Evolutionary conservation across 192 early-diverging fungal species (phyloP).

Genomic region (Backusella sp.): DNA sequence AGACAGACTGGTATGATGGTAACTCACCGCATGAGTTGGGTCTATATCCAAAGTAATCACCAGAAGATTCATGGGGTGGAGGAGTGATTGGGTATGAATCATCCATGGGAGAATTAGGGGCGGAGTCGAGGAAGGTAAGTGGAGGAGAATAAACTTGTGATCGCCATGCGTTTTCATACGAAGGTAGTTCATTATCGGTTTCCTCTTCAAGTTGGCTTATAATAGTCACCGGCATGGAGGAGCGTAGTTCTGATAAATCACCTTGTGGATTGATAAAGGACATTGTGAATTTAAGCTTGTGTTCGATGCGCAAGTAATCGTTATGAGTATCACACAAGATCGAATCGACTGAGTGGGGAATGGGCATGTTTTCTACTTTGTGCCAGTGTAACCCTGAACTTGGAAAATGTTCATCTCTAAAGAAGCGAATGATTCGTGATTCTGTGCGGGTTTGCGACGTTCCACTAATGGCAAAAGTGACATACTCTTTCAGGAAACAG

Average conservation of each 20-base stretch:
- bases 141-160: conserved; percentile 22
- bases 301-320: conserved; percentile 30
- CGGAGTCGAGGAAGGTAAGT: not conserved
- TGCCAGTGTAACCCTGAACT: conserved; percentile 21
- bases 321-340: conserved; percentile 34
- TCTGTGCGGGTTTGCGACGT: conserved; percentile 32
- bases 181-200: conserved; percentile 28
- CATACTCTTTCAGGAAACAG: conserved; percentile 57
- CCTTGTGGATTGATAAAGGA: conserved; percentile 27
- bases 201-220: conserved; percentile 11
- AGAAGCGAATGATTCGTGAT: conserved; percentile 11
- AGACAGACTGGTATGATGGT: conserved; percentile 8
- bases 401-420: conserved; percentile 16
- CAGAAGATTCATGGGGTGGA: not conserved
- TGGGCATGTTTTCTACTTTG: conserved; percentile 13
- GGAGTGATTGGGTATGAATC: not conserved
- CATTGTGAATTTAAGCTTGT: conserved; percentile 37
- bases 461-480: conserved; percentile 35
- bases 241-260: conserved; percentile 34
- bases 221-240: conserved; percentile 32
- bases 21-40: not conserved
- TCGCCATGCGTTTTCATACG: conserved; percentile 37
- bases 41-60: not conserved
- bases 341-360: conserved; percentile 17
- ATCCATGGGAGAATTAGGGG: conserved; percentile 7